Base-by-base conservation (phyloP, 2,329 filamentous ascomycete genomes). In the Bertia moriformis region DNA sequence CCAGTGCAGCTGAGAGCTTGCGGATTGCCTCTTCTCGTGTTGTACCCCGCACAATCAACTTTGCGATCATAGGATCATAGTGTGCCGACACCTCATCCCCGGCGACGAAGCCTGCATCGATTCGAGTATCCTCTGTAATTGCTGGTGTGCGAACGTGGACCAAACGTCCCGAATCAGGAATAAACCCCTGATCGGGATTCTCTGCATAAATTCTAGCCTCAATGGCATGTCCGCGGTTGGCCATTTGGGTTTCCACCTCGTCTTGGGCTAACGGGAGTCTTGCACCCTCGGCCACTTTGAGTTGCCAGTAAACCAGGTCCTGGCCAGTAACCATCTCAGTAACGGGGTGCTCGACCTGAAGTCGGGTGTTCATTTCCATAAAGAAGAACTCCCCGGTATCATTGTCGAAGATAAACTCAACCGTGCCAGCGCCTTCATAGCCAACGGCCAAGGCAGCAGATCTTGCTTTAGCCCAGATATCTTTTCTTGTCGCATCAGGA, bases 51-150 rank as follows among this genome's bases (percentile, higher is more conserved):
- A 84, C 77, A 45, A 85, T 84, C 43, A 85, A 63, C 51, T 84
- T 85, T 7, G 79, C 73, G 42, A 85, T 83, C 80, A 85, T 84
- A 1, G 80, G 79, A 48, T 85, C 80, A 52, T 84, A 85, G 49
- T 81, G 72, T 14, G 76, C 75, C 0, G 79, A 83, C 1, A 85
- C 74, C 48, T 80, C 74, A 49, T 84, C 80, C 18, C 79, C 80
- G 44, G 74, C 62, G 19, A 79, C 67, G 49, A 84, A 84, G 2
- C 80, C 80, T 17, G 77, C 76, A 50, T 85, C 80, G 42, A 85
- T 78, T 13, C 80, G 69, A 10, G 83, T 70, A 38, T 72, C 71
- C 0, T 73, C 63, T 5, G 67, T 68, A 2, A 65, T 51, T 18
- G 57, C 53, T 0, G 80, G 80, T 5, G 71, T 78, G 37, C 67